Conservation (phyloP, 768 basidiomycete genomes). For the Phaffia tasmanica region DNA sequence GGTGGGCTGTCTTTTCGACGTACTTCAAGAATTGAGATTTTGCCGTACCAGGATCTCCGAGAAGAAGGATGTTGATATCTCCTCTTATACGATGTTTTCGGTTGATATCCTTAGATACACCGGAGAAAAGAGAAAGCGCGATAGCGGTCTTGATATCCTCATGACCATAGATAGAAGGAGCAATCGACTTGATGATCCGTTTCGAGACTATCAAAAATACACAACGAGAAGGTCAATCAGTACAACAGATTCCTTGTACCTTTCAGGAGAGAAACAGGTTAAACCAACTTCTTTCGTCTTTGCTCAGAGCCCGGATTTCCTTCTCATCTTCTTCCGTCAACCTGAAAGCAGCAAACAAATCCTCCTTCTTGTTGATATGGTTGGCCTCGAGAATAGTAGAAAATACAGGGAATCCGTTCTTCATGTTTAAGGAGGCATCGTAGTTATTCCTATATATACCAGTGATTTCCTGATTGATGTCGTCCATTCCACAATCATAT, state of each 20-base stretch:
- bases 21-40: constrained; percentile 99
- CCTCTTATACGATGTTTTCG: constrained; percentile 92
- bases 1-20: constrained; percentile 94
- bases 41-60: constrained; percentile 97
- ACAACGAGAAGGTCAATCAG: not conserved
- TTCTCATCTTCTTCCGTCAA: constrained; percentile 94
- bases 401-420: constrained; percentile 99
- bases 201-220: constrained; percentile 50
- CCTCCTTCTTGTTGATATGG: constrained; percentile 98
- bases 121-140: constrained; percentile 87
- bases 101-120: constrained; percentile 90
- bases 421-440: constrained; percentile 91
- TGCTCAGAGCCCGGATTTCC: constrained; percentile 72
- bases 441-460: constrained; percentile 98
- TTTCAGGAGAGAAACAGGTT: not conserved
- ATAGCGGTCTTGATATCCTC: constrained; percentile 98
- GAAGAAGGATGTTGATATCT: constrained; percentile 89
- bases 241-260: not conserved
- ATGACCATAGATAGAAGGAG: constrained; percentile 97
- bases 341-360: constrained; percentile 94
- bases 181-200: constrained; percentile 95
- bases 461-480: constrained; percentile 66
- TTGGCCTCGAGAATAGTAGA: constrained; percentile 97
- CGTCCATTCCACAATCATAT: too few species aligned
- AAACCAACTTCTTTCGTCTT: constrained; percentile 61